Evolutionary conservation across 768 basidiomycete species (phyloP), one percentile per base, ranked within the genome.

Genomic region (Brasilioporus rufonigricans): DNA sequence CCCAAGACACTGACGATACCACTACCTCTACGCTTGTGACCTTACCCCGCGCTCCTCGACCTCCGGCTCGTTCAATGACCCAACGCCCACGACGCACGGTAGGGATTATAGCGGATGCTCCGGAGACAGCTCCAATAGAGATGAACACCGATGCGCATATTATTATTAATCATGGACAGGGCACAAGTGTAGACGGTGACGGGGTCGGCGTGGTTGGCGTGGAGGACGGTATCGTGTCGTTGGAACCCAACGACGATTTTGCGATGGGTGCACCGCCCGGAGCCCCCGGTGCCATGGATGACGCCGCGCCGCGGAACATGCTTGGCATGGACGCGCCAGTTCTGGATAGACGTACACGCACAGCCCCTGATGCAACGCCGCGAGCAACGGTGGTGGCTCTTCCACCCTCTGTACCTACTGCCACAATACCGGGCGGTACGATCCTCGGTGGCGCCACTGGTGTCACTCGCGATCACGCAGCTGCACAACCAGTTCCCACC

Each of bases 241-340:
- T 91, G 39, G 88, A 90, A 38, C 79, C 82, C n/a, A 91, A 91
- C 57, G 91, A 93, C 61, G 89, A 90, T 68, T 89, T 93, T 60
- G 89, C 87, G 6, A 90, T 92, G 86, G 91, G 91, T 44, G 91
- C 91, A 0, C 91, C 91, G 2, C 92, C 92, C 10, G 91, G 91
- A 36, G 91, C 92, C n/a, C 91, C 91, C 1, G 91, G 91, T 47
- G 91, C 91, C 0, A 83, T 89, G 65, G 67, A 73, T n/a, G 67
- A 67, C 35, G 65, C 65, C 2, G 48, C 45, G 1, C 66, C 62
- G 5, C 60, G 69, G 59, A 64, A 67, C 48, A 35, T 72, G 46
- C 65, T 64, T 27, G 71, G 62, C 26, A 50, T 63, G 62, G 57
- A 64, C 40, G 52, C 60, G 44, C 62, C 69, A 44, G 50, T 61